Conservation (phyloP, 176 grass and related monocot genomes). For the Luzula sylvatica region DNA sequence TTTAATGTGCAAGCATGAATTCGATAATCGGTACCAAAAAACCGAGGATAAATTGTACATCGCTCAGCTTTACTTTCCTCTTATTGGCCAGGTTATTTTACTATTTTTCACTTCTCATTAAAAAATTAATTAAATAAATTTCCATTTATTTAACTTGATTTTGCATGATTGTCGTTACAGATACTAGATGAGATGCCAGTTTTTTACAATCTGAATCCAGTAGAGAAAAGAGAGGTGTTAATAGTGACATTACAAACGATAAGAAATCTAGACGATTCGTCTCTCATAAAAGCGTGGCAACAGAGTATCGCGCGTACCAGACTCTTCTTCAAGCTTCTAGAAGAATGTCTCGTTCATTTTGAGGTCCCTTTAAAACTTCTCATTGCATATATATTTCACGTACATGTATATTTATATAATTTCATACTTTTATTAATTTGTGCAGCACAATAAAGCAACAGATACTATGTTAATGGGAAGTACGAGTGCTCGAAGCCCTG, state of each 20-base stretch:
- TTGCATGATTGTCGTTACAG: slow-evolving; percentile 40
- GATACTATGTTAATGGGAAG: slow-evolving; percentile 75
- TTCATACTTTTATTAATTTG: slow-evolving; percentile 9
- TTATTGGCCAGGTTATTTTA: slow-evolving; percentile 71
- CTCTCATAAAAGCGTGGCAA: slow-evolving; percentile 98
- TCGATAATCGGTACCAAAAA: slow-evolving; percentile 92
- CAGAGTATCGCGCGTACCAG: slow-evolving; percentile 92
- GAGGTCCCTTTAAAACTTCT: slow-evolving; percentile 44
- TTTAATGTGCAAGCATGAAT: slow-evolving; percentile 98
- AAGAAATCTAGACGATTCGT: slow-evolving; percentile 90
- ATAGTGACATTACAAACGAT: slow-evolving; percentile 94
- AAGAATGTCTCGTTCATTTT: slow-evolving; percentile 94
- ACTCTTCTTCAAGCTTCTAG: slow-evolving; percentile 98
- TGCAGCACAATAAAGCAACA: slow-evolving; percentile 81
- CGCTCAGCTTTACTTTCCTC: slow-evolving; percentile 89
- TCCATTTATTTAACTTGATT: slow-evolving; percentile 13
- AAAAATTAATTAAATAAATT: background rate
- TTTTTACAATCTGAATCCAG: slow-evolving; percentile 89
- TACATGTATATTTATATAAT: background rate
- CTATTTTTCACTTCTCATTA: background rate
- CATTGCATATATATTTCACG: background rate
- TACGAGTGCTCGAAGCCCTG: slow-evolving; percentile 82
- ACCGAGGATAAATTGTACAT: slow-evolving; percentile 94
- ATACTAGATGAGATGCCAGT: slow-evolving; percentile 99
- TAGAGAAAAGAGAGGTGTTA: slow-evolving; percentile 96